Conservation (phyloP, 345 rosid species). For the Arabis hirsuta region DNA sequence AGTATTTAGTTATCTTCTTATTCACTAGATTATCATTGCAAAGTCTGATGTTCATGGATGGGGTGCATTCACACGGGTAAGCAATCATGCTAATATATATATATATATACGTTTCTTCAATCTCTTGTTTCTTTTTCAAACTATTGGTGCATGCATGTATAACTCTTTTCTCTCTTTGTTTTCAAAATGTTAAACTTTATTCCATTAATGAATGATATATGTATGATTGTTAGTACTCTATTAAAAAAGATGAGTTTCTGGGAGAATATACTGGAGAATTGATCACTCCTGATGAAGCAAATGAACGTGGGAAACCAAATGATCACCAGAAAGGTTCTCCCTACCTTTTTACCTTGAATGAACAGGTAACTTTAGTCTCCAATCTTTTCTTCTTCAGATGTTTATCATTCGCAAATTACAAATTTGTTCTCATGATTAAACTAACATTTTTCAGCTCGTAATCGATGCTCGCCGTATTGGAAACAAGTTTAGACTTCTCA, state of each 20-base stretch:
- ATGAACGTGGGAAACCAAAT: conserved; percentile 80
- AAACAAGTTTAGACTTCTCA: conserved; percentile 87
- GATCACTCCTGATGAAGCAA: conserved; percentile 78
- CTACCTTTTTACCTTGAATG: conserved; percentile 87
- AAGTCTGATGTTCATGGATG: conserved; percentile 88
- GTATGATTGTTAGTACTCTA: conserved; percentile 56
- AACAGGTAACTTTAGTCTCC: conserved; percentile 58
- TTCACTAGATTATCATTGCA: conserved; percentile 72
- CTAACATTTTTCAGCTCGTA: conserved; percentile 54
- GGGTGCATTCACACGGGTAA: conserved; percentile 93
- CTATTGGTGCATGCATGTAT: no score
- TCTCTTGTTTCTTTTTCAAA: no score
- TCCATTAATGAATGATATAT: conserved; percentile 3
- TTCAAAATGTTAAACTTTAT: not conserved
- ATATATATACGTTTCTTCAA: no score
- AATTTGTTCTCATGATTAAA: not conserved
- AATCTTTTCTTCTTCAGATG: not conserved
- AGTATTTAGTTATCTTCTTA: not conserved
- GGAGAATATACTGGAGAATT: conserved; percentile 98
- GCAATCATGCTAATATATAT: not conserved
- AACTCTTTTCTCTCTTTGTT: not conserved
- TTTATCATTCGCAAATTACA: conserved; percentile 13
- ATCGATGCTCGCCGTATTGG: conserved; percentile 91
- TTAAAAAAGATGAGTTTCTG: conserved; percentile 78
- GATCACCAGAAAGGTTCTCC: conserved; percentile 66